phyloP scores from a whole-genome alignment of 176 grass and related monocot species.

The Ananas comosus region DNA sequence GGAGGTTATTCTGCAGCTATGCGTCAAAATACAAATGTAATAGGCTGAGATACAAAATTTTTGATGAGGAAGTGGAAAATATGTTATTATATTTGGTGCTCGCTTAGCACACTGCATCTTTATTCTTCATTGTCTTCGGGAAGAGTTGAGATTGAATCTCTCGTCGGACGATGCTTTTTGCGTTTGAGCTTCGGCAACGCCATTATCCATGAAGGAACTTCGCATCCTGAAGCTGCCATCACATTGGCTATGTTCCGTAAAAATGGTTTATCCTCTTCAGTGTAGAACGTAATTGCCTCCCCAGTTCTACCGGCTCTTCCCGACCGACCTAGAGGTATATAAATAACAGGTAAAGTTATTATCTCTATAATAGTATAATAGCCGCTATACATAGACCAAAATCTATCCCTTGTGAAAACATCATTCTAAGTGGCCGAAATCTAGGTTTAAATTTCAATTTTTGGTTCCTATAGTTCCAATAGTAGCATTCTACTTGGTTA shows the following conservation, averaged over 20 bases:
- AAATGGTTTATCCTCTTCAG: conserved; percentile 92
- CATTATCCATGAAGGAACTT: conserved; percentile 88
- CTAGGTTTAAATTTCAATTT: too few species aligned
- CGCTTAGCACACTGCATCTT: background rate
- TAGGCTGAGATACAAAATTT: background rate
- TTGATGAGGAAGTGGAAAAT: background rate
- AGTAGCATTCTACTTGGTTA: too few species aligned
- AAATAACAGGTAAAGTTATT: background rate
- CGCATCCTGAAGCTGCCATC: conserved; percentile 64
- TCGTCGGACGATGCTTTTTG: conserved; percentile 65
- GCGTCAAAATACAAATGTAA: background rate
- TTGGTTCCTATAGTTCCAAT: too few species aligned
- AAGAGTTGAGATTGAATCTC: conserved; percentile 52
- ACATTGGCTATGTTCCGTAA: conserved; percentile 84
- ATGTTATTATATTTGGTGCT: background rate
- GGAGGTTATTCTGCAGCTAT: background rate
- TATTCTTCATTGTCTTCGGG: conserved; percentile 34
- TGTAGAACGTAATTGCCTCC: conserved; percentile 84
- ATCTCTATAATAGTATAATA: too few species aligned
- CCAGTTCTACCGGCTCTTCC: conserved; percentile 79
- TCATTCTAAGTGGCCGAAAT: too few species aligned
- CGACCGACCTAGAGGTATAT: conserved; percentile 45
- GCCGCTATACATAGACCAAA: too few species aligned
- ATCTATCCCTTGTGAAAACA: too few species aligned
- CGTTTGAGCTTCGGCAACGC: conserved; percentile 69